Percentiles rank a stretch among this genome's conserved stretches.
phyloP scores from a whole-genome alignment of 768 basidiomycete species.

The Agrocybe praecox region DNA sequence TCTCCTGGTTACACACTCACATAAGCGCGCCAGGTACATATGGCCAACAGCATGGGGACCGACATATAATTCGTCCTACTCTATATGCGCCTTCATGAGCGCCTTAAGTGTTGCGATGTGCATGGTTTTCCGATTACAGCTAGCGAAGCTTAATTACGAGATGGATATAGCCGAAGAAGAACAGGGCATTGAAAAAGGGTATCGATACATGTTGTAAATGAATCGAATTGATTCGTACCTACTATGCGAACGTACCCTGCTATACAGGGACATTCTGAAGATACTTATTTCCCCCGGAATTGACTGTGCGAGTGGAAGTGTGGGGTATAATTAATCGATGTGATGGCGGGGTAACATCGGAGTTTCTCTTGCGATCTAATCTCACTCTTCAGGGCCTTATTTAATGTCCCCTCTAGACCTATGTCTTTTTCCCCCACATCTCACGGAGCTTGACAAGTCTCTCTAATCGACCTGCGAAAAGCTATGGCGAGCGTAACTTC shows the following conservation, averaged over 20 bases:
- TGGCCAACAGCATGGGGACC: slow-evolving; percentile 76
- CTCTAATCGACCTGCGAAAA: too few species aligned
- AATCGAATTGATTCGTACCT: slow-evolving; percentile 4
- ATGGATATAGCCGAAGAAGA: slow-evolving; percentile 40
- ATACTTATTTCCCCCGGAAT: neutral
- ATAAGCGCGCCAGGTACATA: slow-evolving; percentile 45
- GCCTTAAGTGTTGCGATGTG: slow-evolving; percentile 52
- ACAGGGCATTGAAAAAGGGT: slow-evolving; percentile 33
- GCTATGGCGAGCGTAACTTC: slow-evolving; percentile 12
- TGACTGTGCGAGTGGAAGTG: neutral
- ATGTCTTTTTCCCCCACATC: too few species aligned
- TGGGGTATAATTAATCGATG: neutral
- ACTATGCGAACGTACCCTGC: neutral
- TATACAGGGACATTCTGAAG: neutral
- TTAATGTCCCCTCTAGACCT: too few species aligned
- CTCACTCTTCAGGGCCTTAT: neutral
- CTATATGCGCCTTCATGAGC: slow-evolving; percentile 67
- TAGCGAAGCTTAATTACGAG: slow-evolving; percentile 41
- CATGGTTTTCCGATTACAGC: slow-evolving; percentile 47
- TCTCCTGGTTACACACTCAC: neutral
- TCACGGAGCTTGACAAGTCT: too few species aligned
- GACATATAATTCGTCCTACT: slow-evolving; percentile 69
- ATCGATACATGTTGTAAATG: slow-evolving; percentile 48
- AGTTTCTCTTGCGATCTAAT: neutral
- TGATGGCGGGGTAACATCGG: neutral